These are phyloP conservation scores for Candida oleophila DNA, from an alignment of 805 yeast genomes.

Conservation along the genomic window DNA sequence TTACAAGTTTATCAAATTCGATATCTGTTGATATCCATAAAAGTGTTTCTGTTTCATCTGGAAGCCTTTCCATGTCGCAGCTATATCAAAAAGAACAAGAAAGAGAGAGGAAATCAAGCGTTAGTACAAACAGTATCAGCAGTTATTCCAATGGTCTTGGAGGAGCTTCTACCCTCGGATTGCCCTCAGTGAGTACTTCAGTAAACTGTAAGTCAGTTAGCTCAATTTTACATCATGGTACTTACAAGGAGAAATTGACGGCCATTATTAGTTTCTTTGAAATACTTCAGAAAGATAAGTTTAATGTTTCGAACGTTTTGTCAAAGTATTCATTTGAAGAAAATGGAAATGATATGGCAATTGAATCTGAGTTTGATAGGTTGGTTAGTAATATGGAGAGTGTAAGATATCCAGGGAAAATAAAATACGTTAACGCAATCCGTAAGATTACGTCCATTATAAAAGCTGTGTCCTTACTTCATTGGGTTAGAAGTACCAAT, in stretches of 20 bases:
- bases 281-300: conserved; percentile 8
- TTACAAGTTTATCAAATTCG: conserved; percentile 17
- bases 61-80: conserved; percentile 1
- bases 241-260: conserved; percentile 29
- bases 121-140: not conserved
- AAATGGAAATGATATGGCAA: conserved; percentile 1
- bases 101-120: not conserved
- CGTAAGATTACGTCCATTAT: conserved; percentile 14
- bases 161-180: not conserved
- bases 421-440: conserved; percentile 13
- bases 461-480: conserved; percentile 14
- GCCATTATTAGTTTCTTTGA: conserved; percentile 19
- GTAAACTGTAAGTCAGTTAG: conserved; percentile 15
- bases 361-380: conserved; percentile 8
- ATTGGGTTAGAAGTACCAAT: conserved; percentile 14
- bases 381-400: conserved; percentile 10
- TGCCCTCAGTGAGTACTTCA: conserved; percentile 7
- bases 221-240: conserved; percentile 22
- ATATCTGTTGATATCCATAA: conserved; percentile 22
- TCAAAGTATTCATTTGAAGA: conserved; percentile 4
- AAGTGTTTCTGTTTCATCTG: conserved; percentile 4
- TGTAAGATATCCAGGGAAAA: conserved; percentile 17
- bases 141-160: not conserved
- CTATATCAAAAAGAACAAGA: conserved; percentile 1
- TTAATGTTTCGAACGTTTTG: conserved; percentile 9